Evolutionary conservation across 306 rosid species (phyloP).

Genomic region (Crotalaria pallida): DNA sequence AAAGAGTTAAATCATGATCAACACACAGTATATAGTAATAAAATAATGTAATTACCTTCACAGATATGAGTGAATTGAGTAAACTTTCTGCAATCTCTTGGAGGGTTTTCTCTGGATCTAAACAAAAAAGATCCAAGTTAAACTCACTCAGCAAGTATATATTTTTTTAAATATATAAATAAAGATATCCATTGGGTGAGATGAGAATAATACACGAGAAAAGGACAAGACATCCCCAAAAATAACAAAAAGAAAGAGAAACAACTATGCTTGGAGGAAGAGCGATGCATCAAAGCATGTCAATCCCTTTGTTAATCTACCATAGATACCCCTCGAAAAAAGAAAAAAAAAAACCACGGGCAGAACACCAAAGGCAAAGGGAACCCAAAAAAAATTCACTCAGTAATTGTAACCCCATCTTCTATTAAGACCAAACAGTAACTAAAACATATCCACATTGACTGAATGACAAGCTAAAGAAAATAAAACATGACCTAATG

Average conservation of each 20-base stretch:
- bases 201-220: no score
- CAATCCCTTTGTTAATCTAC: no score
- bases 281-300: no score
- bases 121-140: slow-evolving; percentile 17
- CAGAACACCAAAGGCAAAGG: no score
- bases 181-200: no score
- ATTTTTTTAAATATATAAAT: no score
- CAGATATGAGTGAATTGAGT: slow-evolving; percentile 44
- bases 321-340: no score
- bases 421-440: not conserved
- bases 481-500: not conserved
- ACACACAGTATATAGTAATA: not conserved
- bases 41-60: slow-evolving; percentile 49
- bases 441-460: not conserved
- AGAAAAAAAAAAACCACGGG: no score
- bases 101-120: slow-evolving; percentile 55
- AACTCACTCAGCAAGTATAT: slow-evolving; percentile 18
- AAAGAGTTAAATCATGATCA: not conserved
- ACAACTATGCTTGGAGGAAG: no score
- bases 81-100: slow-evolving; percentile 62
- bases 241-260: no score
- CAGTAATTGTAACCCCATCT: slow-evolving; percentile 8
- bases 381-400: no score
- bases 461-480: not conserved
- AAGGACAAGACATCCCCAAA: no score